These are phyloP conservation scores for Wakefieldia striispora DNA, from an alignment of 768 basidiomycete genomes.

Conservation along the genomic window DNA sequence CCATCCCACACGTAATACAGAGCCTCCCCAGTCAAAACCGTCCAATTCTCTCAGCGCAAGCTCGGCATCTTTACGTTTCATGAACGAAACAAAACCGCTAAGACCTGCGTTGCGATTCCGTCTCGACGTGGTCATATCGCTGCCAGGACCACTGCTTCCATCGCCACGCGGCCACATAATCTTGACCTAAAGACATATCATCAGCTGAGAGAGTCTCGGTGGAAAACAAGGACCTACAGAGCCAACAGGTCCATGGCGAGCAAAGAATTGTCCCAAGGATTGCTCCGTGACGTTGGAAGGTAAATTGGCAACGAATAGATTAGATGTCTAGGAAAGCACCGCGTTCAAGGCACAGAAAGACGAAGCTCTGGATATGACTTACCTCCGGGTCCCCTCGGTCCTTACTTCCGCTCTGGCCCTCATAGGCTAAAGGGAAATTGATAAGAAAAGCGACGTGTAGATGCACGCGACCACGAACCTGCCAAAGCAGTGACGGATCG, in stretches of 20 bases:
- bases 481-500: conserved; percentile 91
- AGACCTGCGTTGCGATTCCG: conserved; percentile 72
- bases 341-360: conserved; percentile 2
- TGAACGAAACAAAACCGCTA: conserved; percentile 96
- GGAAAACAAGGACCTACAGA: conserved; percentile 53
- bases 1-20: conserved; percentile 86
- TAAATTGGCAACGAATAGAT: conserved; percentile 93
- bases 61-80: conserved; percentile 92
- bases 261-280: conserved; percentile 86
- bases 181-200: conserved; percentile 61
- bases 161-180: conserved; percentile 99
- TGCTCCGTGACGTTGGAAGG: conserved; percentile 86
- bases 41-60: conserved; percentile 85
- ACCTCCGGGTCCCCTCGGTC: conserved; percentile 89
- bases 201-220: neutral
- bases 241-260: conserved; percentile 87
- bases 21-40: conserved; percentile 94
- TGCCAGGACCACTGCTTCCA: conserved; percentile 60
- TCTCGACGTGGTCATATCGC: conserved; percentile 72
- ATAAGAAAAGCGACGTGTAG: neutral
- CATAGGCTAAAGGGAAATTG: conserved; percentile 57
- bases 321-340: conserved; percentile 66
- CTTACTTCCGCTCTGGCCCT: conserved; percentile 86
- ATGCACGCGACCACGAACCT: conserved; percentile 43
- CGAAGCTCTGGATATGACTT: conserved; percentile 13